These are phyloP conservation scores for Pseudocercospora cruenta DNA, from an alignment of 2,329 filamentous ascomycete species.

Conservation along the genomic window DNA sequence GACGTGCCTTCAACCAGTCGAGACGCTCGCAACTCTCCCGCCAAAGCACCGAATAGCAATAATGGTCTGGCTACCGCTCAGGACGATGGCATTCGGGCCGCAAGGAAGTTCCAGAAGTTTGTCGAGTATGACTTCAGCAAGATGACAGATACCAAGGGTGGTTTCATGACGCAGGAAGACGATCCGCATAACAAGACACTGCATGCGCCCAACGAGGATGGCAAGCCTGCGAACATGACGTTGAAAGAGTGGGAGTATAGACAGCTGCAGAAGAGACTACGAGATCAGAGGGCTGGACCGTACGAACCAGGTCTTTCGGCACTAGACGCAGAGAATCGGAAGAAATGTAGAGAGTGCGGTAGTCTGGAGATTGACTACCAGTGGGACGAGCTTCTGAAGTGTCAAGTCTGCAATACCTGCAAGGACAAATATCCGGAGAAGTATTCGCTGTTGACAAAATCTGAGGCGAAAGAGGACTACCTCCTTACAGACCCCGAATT, in stretches of 20 bases:
- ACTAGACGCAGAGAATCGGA: conserved; percentile 60
- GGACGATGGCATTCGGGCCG: conserved; percentile 67
- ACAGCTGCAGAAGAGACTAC: conserved; percentile 72
- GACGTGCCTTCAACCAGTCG: conserved; percentile 64
- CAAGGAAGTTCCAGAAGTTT: conserved; percentile 87
- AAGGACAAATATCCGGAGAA: conserved; percentile 90
- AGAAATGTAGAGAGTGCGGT: conserved; percentile 80
- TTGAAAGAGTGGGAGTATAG: conserved; percentile 87
- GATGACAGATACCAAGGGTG: conserved; percentile 97
- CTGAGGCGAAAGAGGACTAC: conserved; percentile 93
- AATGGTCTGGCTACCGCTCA: conserved; percentile 40
- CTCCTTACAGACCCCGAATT: conserved; percentile 92
- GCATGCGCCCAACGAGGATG: conserved; percentile 56
- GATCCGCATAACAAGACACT: conserved; percentile 86
- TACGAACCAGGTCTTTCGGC: conserved; percentile 89
- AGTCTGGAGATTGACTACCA: conserved; percentile 90
- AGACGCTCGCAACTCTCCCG: conserved; percentile 59
- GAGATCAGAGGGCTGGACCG: conserved; percentile 74
- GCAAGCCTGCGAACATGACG: conserved; percentile 83
- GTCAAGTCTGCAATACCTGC: conserved; percentile 76
- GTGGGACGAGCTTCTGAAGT: conserved; percentile 83
- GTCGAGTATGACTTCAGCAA: conserved; percentile 98
- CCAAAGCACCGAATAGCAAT: conserved; percentile 42
- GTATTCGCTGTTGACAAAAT: conserved; percentile 95
- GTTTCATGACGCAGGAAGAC: conserved; percentile 87